phyloP scores from a whole-genome alignment of 768 basidiomycete genomes.

The Rhodotorula kratochvilovae region DNA sequence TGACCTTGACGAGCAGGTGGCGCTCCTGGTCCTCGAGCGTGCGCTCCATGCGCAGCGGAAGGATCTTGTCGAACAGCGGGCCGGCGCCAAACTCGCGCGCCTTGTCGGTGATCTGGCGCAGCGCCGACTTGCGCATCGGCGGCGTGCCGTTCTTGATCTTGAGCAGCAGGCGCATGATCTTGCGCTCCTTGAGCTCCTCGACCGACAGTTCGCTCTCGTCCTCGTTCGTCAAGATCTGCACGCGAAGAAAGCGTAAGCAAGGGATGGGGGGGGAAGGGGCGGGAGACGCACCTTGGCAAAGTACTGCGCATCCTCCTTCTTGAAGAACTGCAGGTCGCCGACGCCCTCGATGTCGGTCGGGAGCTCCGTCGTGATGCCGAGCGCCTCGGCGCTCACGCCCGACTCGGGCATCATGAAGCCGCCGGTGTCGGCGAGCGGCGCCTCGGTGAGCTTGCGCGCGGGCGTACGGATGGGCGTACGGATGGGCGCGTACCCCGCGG shows the following conservation, averaged over 20 bases:
- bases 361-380: constrained; percentile 77
- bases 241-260: neutral
- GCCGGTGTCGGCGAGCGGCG: constrained; percentile 54
- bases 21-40: too few species aligned
- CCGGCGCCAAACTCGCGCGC: constrained; percentile 98
- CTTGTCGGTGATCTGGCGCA: constrained; percentile 97
- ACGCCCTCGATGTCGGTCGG: constrained; percentile 98
- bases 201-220: constrained; percentile 87
- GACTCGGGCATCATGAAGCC: constrained; percentile 93
- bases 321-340: constrained; percentile 95
- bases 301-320: constrained; percentile 94
- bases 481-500: constrained; percentile 83
- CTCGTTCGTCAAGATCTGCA: constrained; percentile 42
- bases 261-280: neutral
- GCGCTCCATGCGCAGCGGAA: constrained; percentile 95
- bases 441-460: constrained; percentile 55
- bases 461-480: too few species aligned
- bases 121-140: constrained; percentile 93
- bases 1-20: too few species aligned
- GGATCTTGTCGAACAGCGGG: constrained; percentile 95
- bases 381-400: constrained; percentile 78
- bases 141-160: constrained; percentile 99
- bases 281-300: constrained; percentile 72
- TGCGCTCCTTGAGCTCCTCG: constrained; percentile 98
- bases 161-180: constrained; percentile 93